These are phyloP conservation scores for Halteria grandinella DNA, from an alignment of 73 alveolate species.

Conservation along the genomic window DNA sequence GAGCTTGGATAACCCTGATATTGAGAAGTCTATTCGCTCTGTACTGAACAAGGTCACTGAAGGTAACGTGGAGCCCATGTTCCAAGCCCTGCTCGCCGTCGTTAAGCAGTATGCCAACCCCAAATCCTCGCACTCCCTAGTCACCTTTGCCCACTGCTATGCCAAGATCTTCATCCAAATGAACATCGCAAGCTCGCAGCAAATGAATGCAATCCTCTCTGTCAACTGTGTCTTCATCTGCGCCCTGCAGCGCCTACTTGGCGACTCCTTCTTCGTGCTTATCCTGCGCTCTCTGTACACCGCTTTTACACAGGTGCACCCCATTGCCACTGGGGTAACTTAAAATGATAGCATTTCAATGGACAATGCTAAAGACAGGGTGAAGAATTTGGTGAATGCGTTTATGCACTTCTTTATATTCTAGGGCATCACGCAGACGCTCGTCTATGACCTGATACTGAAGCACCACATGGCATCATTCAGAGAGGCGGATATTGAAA, in stretches of 20 bases:
- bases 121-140: too few species aligned
- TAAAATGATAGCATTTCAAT: background rate
- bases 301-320: constrained; percentile 21
- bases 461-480: constrained; percentile 30
- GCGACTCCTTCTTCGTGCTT: constrained; percentile 56
- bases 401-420: constrained; percentile 65
- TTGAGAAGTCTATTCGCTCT: constrained; percentile 38
- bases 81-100: constrained; percentile 2
- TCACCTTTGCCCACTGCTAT: constrained; percentile 32
- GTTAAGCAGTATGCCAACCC: constrained; percentile 9
- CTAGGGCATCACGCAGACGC: constrained; percentile 23
- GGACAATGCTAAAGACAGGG: constrained; percentile 7
- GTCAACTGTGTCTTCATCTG: constrained; percentile 59
- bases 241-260: constrained; percentile 54
- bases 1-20: background rate
- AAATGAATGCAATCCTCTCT: constrained; percentile 56
- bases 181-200: background rate
- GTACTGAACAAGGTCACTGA: constrained; percentile 59
- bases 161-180: constrained; percentile 26
- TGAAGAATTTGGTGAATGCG: constrained; percentile 51
- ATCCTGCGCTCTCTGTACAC: constrained; percentile 13
- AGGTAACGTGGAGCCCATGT: constrained; percentile 59
- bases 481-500: constrained; percentile 51
- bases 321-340: background rate
- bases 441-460: constrained; percentile 48